These are phyloP conservation scores for Naganishia vaughanmartiniae DNA, from an alignment of 768 basidiomycete genomes.

Conservation along the genomic window DNA sequence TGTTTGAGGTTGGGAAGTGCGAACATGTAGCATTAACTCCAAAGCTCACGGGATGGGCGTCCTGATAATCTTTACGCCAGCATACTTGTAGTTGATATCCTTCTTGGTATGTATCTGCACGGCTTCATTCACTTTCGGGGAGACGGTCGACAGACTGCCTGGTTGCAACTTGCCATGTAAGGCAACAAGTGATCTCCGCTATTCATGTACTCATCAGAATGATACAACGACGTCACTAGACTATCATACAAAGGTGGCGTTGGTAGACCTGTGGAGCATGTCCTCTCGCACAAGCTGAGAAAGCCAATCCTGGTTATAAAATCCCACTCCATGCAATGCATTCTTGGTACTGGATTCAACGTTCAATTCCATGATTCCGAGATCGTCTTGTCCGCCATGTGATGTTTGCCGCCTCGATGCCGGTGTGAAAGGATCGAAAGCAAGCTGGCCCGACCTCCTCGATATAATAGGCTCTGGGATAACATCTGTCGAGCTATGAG, in stretches of 20 bases:
- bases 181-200: too few species aligned
- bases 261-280: neutral
- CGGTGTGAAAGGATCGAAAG: neutral
- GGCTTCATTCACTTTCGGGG: neutral
- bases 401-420: neutral
- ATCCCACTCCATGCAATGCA: constrained; percentile 6
- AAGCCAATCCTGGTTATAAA: constrained; percentile 16
- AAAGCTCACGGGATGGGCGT: neutral
- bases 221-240: neutral
- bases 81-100: neutral
- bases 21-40: neutral
- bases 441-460: neutral
- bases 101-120: neutral
- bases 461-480: neutral
- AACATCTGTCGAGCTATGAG: neutral
- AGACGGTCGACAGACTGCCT: constrained; percentile 18
- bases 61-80: neutral
- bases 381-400: neutral
- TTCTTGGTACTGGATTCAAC: neutral
- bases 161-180: constrained; percentile 31
- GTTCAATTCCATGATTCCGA: neutral
- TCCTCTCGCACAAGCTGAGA: constrained; percentile 19
- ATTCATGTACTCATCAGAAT: too few species aligned
- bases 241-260: constrained; percentile 6
- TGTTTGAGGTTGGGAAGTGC: constrained; percentile 6